phyloP scores from a whole-genome alignment of 305 asterid species.

The Solanum hybrid region DNA sequence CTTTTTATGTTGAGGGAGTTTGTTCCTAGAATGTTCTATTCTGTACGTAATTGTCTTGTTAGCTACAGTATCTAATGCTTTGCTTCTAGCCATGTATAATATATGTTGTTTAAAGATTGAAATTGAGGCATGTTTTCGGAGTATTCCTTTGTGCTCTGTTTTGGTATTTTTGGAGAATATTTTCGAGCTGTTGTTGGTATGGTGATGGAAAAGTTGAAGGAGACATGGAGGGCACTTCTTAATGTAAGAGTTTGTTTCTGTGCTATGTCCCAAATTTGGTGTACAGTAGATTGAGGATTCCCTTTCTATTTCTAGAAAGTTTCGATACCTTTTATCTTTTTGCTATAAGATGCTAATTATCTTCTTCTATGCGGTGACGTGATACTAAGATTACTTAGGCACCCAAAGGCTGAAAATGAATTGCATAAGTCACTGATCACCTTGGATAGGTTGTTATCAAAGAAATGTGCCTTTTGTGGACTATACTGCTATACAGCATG shows the following conservation, averaged over 20 bases:
- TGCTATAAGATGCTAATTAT: background rate
- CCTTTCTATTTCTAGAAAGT: background rate
- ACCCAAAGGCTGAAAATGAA: background rate
- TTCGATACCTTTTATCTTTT: background rate
- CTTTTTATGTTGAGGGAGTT: slow-evolving; percentile 15
- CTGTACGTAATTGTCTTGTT: slow-evolving; percentile 12
- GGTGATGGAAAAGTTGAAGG: slow-evolving; percentile 38
- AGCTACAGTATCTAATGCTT: slow-evolving; percentile 16
- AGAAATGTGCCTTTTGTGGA: background rate
- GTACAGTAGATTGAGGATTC: background rate
- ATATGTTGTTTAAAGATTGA: slow-evolving; percentile 27
- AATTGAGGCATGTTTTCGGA: slow-evolving; percentile 26
- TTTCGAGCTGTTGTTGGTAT: background rate
- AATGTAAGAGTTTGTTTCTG: slow-evolving; percentile 30
- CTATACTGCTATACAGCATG: background rate
- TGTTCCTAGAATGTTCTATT: slow-evolving; percentile 9
- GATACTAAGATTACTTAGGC: background rate
- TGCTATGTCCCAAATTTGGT: slow-evolving; percentile 5
- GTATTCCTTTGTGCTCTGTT: slow-evolving; percentile 25
- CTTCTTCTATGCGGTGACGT: background rate
- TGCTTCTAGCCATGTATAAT: slow-evolving; percentile 15
- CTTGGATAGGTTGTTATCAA: background rate
- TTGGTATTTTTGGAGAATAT: slow-evolving; percentile 20
- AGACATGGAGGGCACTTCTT: slow-evolving; percentile 25
- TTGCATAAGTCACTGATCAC: background rate